phyloP scores from a whole-genome alignment of 148 eudicot species.

The Pouteria glomerata region DNA sequence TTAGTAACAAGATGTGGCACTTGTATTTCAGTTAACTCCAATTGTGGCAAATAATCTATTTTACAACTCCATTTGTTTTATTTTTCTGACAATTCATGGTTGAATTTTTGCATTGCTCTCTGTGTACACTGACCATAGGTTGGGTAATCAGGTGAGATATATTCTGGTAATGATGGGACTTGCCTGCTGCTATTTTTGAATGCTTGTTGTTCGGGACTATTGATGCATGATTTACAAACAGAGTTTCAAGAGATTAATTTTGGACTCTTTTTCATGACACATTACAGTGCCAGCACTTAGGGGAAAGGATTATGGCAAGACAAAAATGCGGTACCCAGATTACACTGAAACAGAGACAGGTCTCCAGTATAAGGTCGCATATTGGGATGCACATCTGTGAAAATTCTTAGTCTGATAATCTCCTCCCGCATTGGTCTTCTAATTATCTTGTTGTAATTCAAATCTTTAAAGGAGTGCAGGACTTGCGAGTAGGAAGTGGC shows the following conservation, averaged over 20 bases:
- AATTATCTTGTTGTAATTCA: conserved; percentile 14
- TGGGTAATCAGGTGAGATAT: background rate
- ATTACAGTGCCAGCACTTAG: conserved; percentile 87
- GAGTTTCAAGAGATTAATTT: conserved; percentile 16
- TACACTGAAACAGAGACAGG: conserved; percentile 77
- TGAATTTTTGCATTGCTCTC: background rate
- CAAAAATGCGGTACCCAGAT: conserved; percentile 91
- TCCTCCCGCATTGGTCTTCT: conserved; percentile 5
- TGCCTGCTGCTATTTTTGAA: background rate
- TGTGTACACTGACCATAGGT: background rate
- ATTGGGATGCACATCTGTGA: conserved; percentile 7
- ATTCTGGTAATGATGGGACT: background rate
- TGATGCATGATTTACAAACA: conserved; percentile 10
- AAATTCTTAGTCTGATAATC: background rate
- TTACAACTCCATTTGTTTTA: background rate
- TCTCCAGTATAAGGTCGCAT: conserved; percentile 81
- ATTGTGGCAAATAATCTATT: background rate
- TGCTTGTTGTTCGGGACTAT: conserved; percentile 1
- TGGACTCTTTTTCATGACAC: conserved; percentile 23
- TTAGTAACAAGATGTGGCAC: too few species aligned
- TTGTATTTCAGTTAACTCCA: background rate
- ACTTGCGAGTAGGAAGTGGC: conserved; percentile 74
- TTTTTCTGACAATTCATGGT: background rate
- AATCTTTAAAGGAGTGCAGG: conserved; percentile 51
- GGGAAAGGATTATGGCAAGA: conserved; percentile 97